These are phyloP conservation scores for Xylaria sp. DNA, from an alignment of 2,329 filamentous ascomycete genomes.

Conservation along the genomic window DNA sequence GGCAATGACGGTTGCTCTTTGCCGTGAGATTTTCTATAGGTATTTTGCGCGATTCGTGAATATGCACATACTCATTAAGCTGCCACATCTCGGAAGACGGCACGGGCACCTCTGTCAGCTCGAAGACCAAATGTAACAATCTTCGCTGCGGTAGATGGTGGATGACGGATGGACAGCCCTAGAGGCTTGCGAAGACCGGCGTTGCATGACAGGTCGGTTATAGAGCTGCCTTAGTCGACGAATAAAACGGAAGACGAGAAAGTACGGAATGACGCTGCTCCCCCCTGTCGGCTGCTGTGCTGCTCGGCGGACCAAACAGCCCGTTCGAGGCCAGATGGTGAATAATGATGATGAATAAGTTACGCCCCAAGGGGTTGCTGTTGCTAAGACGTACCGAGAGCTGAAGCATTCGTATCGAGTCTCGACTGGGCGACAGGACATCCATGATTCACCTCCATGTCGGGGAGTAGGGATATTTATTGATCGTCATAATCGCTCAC, in stretches of 20 bases:
- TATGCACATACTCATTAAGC: neutral
- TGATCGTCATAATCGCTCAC: neutral
- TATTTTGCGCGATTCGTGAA: conserved; percentile 4
- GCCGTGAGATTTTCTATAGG: neutral
- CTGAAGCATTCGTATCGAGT: neutral
- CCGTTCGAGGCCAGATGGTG: conserved; percentile 23
- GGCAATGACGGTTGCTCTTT: neutral
- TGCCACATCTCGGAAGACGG: neutral
- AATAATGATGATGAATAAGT: conserved; percentile 15
- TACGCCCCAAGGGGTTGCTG: no score
- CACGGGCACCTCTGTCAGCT: conserved; percentile 3
- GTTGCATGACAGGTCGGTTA: neutral
- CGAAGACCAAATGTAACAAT: neutral
- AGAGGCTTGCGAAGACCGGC: neutral
- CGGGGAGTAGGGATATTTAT: neutral
- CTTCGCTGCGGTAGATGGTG: neutral
- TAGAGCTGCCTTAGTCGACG: neutral
- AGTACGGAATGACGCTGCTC: neutral
- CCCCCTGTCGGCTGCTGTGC: conserved; percentile 2
- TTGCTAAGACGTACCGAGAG: neutral
- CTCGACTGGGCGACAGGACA: neutral
- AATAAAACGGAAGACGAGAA: neutral
- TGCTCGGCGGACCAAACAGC: conserved; percentile 19
- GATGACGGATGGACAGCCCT: neutral
- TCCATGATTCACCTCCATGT: neutral